Conservation (phyloP, 2,329 filamentous ascomycete species). For the Tothia fuscella region DNA sequence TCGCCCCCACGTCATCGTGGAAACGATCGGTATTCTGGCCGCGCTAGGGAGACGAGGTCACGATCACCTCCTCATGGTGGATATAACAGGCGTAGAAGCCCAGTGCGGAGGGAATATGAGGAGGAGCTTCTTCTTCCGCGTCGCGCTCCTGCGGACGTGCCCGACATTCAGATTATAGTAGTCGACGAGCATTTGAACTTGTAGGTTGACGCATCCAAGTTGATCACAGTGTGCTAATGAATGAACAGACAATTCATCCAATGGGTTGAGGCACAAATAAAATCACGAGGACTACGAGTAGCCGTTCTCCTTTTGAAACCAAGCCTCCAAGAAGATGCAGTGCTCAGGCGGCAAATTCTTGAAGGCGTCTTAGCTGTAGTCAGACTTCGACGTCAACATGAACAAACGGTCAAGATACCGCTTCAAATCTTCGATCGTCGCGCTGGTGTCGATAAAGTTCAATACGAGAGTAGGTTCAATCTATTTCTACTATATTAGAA, state of each 20-base stretch:
- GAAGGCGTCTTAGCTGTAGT: slow-evolving; percentile 83
- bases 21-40: slow-evolving; percentile 39
- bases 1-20: slow-evolving; percentile 23
- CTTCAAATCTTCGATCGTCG: slow-evolving; percentile 79
- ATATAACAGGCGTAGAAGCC: not conserved
- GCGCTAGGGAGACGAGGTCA: slow-evolving; percentile 48
- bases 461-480: slow-evolving; percentile 51
- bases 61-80: slow-evolving; percentile 44
- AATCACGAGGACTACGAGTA: slow-evolving; percentile 56
- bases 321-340: slow-evolving; percentile 60
- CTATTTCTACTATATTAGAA: slow-evolving; percentile 7
- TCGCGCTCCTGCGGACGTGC: slow-evolving; percentile 61
- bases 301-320: slow-evolving; percentile 72
- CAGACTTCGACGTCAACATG: slow-evolving; percentile 58
- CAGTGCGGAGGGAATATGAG: not conserved
- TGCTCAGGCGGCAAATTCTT: slow-evolving; percentile 74
- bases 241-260: slow-evolving; percentile 56
- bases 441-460: slow-evolving; percentile 59
- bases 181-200: slow-evolving; percentile 60
- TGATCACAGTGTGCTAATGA: slow-evolving; percentile 1
- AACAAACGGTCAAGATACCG: slow-evolving; percentile 61
- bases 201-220: slow-evolving; percentile 21
- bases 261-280: slow-evolving; percentile 71
- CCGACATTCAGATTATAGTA: slow-evolving; percentile 80
- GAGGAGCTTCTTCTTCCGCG: slow-evolving; percentile 59